Evolutionary conservation across 805 yeast genomes (phyloP).

Genomic region (Candida pini): DNA sequence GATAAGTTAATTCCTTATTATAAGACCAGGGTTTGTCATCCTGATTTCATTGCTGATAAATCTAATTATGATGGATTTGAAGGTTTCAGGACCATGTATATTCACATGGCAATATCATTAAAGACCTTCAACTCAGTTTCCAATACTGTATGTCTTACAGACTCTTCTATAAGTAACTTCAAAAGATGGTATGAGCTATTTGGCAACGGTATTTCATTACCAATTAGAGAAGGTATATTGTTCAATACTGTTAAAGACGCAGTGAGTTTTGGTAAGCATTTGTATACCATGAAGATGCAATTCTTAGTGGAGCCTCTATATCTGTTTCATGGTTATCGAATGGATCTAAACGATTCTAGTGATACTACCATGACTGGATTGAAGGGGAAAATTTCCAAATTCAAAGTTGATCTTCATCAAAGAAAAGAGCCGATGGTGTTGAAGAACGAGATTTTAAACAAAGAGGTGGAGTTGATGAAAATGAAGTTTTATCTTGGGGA

Average conservation of each 20-base stretch:
- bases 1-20: constrained; percentile 50
- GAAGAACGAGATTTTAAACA: constrained; percentile 43
- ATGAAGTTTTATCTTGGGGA: constrained; percentile 62
- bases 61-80: constrained; percentile 67
- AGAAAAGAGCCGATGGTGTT: constrained; percentile 42
- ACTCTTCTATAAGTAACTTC: constrained; percentile 59
- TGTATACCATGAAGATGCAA: constrained; percentile 70
- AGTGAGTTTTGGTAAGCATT: constrained; percentile 68
- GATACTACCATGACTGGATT: constrained; percentile 54
- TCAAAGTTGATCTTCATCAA: constrained; percentile 60
- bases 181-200: constrained; percentile 80
- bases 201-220: constrained; percentile 68
- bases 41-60: constrained; percentile 40
- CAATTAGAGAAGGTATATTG: constrained; percentile 66
- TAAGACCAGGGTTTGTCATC: constrained; percentile 48
- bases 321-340: constrained; percentile 63
- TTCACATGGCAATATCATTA: constrained; percentile 63
- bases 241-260: constrained; percentile 52
- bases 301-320: constrained; percentile 68
- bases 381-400: constrained; percentile 50
- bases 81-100: constrained; percentile 71
- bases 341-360: constrained; percentile 36
- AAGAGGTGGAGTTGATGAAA: constrained; percentile 44
- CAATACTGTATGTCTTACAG: constrained; percentile 72
- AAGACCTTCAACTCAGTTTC: constrained; percentile 28